Evolutionary conservation across 108 stramenopile genomes (phyloP), one percentile per base, ranked within the genome.

Genomic region (Nitzschia sp.): DNA sequence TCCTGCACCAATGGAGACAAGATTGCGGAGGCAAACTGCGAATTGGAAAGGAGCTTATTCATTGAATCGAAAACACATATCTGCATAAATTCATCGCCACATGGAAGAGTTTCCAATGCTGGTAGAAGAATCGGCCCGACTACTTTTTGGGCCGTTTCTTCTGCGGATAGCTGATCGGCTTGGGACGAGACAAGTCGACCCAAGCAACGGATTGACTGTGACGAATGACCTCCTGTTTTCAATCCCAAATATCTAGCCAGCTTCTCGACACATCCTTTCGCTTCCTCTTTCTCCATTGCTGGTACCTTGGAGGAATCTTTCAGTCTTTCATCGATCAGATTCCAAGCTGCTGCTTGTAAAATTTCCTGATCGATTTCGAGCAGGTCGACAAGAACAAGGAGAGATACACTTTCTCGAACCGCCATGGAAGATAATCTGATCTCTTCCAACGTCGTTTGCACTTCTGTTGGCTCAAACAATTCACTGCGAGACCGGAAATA

Each of bases 1-100:
- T 86, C 86, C 28, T 83, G 55, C 22, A 88, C 79, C 38, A 88
- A 73, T 9, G 90, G 87, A 19, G 85, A 78, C 21, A 91, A 38
- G 22, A 87, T 82, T 22, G 85, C 82, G 26, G 85, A 75, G 8
- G 58, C 66, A 57, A 67, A 71, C 33, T 36, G 44, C 21, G 65
- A 35, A 45, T 48, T 27, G 0, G 5, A 25, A 55, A 76, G 56
- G 2, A 76, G 29, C 3, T 3, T 35, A 11, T 54, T 22, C 22
- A 65, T 41, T 41, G 59, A 30, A 29, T 70, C 21, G 19, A 56
- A 70, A 41, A 62, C 28, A 6, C 2, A 48, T 11, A 41, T 23
- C 16, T 38, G n/a, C 1, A 30, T n/a, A 2, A 4, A 47, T 54
- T 53, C 53, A 1, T 22, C 45, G 25, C 31, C 16, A n/a, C n/a